Base-by-base conservation (phyloP, 2,329 filamentous ascomycete species). In the Colletotrichum abscissum region DNA sequence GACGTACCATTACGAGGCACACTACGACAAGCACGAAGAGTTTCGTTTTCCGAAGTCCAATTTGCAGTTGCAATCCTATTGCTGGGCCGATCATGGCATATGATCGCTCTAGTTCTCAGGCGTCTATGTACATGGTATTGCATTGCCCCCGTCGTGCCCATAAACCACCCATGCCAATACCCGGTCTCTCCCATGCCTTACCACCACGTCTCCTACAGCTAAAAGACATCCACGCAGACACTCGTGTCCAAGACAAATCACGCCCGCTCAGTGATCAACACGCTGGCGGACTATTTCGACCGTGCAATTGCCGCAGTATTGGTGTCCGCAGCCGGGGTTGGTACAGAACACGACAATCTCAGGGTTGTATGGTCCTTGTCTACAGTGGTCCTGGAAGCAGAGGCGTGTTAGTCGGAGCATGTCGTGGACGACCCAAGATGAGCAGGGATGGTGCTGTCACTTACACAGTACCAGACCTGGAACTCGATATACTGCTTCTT, bases 391-490 rank as follows among this genome's bases (percentile, higher is more conserved):
- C 69, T 72, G 30, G 19, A n/a, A 60, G 54, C 4, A 19, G 2
- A 58, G 14, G 9, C 22, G n/a, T 58, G 38, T 66, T 24, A 65
- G 55, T 24, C 38, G 9, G 3, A 19, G 3, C 26, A 38, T 1
- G 16, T 5, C 14, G 5, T 16, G n/a, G 38, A 9, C 1, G 16
- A 16, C 19, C 19, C 4, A 9, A 16, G 11, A 19, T 6, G 16
- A 5, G 42, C 58, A n/a, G 58, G 28, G 19, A 46, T n/a, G 30
- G 2, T 16, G 14, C 22, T 4, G 2, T 11, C 14, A 68, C 57
- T 63, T 2, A 68, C 66, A 11, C 66, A 68, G 30, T 68, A 68
- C 66, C 66, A 68, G n/a, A 68, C 57, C 6, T 14, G 5, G 46
- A 16, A 8, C 5, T 16, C 4, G 7, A 38, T 14, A 19, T 52